Evolutionary conservation across 805 yeast genomes (phyloP).

Genomic region (Metschnikowia rubicola): DNA sequence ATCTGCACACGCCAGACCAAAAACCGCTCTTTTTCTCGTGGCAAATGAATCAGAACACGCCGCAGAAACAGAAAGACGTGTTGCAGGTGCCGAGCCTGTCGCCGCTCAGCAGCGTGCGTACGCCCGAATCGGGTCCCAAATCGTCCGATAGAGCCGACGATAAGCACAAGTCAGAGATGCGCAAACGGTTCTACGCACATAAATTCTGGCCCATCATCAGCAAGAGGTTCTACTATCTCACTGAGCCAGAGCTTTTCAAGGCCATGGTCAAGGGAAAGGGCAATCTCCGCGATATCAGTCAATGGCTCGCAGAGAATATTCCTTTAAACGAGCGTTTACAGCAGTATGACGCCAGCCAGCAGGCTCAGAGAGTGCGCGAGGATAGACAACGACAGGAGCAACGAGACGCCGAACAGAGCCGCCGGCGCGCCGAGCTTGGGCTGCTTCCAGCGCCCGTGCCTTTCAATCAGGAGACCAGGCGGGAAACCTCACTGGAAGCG

Average conservation of each 20-base stretch:
- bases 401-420: not conserved
- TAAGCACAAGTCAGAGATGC: constrained; percentile 21
- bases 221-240: constrained; percentile 34
- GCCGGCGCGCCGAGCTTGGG: not conserved
- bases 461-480: too few species aligned
- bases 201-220: constrained; percentile 37
- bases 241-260: constrained; percentile 39
- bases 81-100: constrained; percentile 42
- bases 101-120: constrained; percentile 26
- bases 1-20: too few species aligned
- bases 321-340: constrained; percentile 13
- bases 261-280: constrained; percentile 44
- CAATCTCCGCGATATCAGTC: constrained; percentile 37
- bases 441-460: too few species aligned
- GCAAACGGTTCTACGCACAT: constrained; percentile 32
- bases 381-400: not conserved
- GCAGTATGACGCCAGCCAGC: constrained; percentile 12
- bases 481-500: too few species aligned
- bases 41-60: constrained; percentile 3
- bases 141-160: constrained; percentile 12
- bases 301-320: constrained; percentile 35
- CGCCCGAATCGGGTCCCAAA: not conserved
- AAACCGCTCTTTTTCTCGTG: too few species aligned
- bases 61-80: constrained; percentile 11
- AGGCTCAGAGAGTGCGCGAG: constrained; percentile 6